Percentiles rank a stretch among this genome's conserved stretches.
These are phyloP conservation scores for Thelonectria rubi DNA, from an alignment of 2,329 filamentous ascomycete species.

Conservation along the genomic window DNA sequence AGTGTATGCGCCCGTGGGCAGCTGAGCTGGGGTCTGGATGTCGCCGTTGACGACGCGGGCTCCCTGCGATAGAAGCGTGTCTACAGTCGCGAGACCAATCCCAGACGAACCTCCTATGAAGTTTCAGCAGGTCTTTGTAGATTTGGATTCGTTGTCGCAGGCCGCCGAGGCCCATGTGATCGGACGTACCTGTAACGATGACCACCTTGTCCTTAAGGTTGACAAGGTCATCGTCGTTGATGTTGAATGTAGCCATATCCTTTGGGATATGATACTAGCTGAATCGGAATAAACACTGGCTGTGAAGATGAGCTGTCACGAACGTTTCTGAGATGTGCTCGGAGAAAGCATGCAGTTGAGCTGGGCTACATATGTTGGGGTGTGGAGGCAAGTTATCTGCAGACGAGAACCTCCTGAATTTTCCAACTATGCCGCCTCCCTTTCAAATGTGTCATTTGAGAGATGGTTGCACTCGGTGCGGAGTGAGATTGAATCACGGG, in stretches of 20 bases:
- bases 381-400: not conserved
- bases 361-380: not conserved
- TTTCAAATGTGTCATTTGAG: not conserved
- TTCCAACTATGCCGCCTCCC: no score
- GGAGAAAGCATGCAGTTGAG: not conserved
- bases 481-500: not conserved
- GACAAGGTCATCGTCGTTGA: conserved; percentile 54
- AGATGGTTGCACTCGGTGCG: not conserved
- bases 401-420: not conserved
- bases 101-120: conserved; percentile 63
- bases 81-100: conserved; percentile 66
- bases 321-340: not conserved
- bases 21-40: conserved; percentile 52
- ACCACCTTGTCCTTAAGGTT: conserved; percentile 59
- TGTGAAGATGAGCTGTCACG: not conserved
- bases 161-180: no score
- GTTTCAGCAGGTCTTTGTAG: not conserved
- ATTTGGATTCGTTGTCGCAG: not conserved
- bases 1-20: conserved; percentile 39
- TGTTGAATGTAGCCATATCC: conserved; percentile 56
- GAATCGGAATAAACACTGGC: not conserved
- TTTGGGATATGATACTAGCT: not conserved
- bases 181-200: conserved; percentile 55
- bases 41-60: conserved; percentile 66
- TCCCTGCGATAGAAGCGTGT: conserved; percentile 60